Base-by-base conservation (phyloP, 108 stramenopile genomes). In the Cyclotella choctawhatcheeana region DNA sequence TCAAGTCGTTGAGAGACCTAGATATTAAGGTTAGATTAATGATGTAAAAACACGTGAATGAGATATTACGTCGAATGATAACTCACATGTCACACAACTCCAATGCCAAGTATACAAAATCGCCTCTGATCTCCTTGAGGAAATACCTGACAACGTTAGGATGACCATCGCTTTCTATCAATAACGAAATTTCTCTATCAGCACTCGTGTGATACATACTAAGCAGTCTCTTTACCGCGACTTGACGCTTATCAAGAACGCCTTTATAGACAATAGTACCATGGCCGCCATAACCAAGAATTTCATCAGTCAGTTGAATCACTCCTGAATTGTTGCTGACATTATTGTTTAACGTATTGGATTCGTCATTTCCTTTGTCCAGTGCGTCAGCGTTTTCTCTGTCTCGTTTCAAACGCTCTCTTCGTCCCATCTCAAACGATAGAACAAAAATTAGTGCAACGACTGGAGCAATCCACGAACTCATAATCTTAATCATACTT, bases 251-350 rank as follows among this genome's bases (percentile, higher is more conserved):
- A 31, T 97, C 94, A 53, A 98, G 77, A 35, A 79, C 56, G 7
- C 98, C 98, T 76, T 88, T 86, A 72, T 94, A 97, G 0, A 98
- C 97, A 14, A 97, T 95, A 7, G 97, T 98, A n/a, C 97, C 97
- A 71, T 97, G 96, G 5, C 94, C 93, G 0, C 97, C 97, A 76
- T 89, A 96, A 7, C 97, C 97, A 8, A 98, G 82, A 33, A 95
- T 85, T 35, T 84, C 86, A 24, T 96, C 93, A 8, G 93, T 88
- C n/a, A 98, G 91, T 58, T 88, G 85, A n/a, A 96, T 96, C 27
- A 89, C 79, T 33, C 71, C 81, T 31, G 82, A 74, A 18, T 40
- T 69, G 26, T 60, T 67, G 26, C n/a, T 45, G 18, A 34, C 54
- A 40, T 25, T 73, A 10, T 54, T 69, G 37, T 63, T 44, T 25